phyloP scores from a whole-genome alignment of 305 asterid genomes.

The Solanum chacoense region DNA sequence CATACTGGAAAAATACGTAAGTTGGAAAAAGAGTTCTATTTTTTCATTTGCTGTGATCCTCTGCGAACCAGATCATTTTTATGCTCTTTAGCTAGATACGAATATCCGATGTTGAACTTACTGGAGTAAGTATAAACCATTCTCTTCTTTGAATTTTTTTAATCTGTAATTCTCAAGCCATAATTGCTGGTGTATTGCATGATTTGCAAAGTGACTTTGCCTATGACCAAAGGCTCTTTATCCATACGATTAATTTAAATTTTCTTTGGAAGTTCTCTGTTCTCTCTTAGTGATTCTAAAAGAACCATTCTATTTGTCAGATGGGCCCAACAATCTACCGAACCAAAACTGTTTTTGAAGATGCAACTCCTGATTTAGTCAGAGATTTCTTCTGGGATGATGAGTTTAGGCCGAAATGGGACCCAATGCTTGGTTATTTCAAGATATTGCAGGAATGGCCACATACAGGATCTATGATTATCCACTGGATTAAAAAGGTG shows the following conservation, averaged over 20 bases:
- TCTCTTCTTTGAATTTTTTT: neutral
- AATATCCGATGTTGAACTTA: neutral
- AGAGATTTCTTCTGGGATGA: conserved; percentile 99
- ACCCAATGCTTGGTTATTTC: conserved; percentile 73
- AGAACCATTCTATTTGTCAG: conserved; percentile 26
- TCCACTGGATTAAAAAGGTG: conserved; percentile 97
- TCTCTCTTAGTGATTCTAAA: neutral
- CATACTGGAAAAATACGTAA: neutral
- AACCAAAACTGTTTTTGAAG: conserved; percentile 85
- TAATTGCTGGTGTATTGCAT: neutral
- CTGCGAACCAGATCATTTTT: neutral
- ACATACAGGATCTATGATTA: conserved; percentile 65
- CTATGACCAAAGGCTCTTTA: neutral
- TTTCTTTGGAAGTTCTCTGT: neutral
- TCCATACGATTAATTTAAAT: neutral
- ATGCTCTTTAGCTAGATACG: neutral
- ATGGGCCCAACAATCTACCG: conserved; percentile 60
- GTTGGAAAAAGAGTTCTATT: neutral
- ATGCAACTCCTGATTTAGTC: conserved; percentile 84
- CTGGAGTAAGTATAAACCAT: neutral
- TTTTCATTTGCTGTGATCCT: neutral
- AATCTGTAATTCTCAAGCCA: neutral
- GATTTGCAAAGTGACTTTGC: neutral
- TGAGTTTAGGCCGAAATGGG: conserved; percentile 94
- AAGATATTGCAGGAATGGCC: conserved; percentile 76